A percentile compares a stretch with the other conserved stretches of the same genome.
Conservation (phyloP, 768 basidiomycete genomes). For the Agrocybe praecox region DNA sequence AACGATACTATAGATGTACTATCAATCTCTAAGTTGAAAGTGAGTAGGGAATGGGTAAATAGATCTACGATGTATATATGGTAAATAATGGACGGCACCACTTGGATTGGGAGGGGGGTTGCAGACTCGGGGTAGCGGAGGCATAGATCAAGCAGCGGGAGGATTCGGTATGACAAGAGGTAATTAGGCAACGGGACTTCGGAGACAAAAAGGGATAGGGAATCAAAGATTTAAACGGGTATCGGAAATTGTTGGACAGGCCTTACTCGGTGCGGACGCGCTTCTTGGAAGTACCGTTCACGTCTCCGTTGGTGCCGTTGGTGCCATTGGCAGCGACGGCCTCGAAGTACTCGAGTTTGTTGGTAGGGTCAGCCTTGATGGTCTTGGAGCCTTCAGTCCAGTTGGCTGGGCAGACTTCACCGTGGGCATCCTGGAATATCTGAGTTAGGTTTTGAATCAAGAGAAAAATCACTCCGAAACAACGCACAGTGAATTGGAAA, state of each 20-base stretch:
- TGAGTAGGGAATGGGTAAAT: too few species aligned
- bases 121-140: not conserved
- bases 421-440: slow-evolving; percentile 71
- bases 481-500: slow-evolving; percentile 84
- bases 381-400: slow-evolving; percentile 85
- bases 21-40: too few species aligned
- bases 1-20: too few species aligned
- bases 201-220: not conserved
- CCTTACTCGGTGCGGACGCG: slow-evolving; percentile 55
- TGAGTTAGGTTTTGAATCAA: not conserved
- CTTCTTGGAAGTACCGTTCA: slow-evolving; percentile 47
- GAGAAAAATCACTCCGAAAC: not conserved
- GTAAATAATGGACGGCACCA: too few species aligned
- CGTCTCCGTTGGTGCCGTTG: slow-evolving; percentile 33
- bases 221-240: not conserved
- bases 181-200: not conserved
- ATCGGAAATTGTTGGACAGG: not conserved
- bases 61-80: too few species aligned
- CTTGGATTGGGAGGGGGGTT: too few species aligned
- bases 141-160: not conserved
- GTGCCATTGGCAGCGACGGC: slow-evolving; percentile 24
- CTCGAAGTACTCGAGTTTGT: slow-evolving; percentile 74
- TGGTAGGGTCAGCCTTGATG: slow-evolving; percentile 79
- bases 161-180: not conserved
- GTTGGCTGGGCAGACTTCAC: slow-evolving; percentile 92